Conservation (phyloP, 768 basidiomycete species). For the Calocybe gangraenosa region DNA sequence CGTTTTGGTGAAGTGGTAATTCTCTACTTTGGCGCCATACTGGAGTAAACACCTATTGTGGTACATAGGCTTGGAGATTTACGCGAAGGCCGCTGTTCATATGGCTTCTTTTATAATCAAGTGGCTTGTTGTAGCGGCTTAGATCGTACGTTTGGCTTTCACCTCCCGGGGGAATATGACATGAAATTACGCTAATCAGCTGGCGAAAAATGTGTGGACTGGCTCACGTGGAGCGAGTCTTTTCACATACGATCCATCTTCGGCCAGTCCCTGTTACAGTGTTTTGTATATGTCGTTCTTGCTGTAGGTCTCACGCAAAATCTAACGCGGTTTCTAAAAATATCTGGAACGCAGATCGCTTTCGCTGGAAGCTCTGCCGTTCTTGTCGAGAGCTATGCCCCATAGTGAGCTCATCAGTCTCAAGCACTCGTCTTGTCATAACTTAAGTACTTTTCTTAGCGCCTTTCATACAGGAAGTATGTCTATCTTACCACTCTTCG, state of each 20-base stretch:
- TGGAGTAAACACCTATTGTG: neutral
- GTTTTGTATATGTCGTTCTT: conserved; percentile 58
- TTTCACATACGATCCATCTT: conserved; percentile 51
- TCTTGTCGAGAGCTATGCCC: conserved; percentile 62
- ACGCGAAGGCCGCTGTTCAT: conserved; percentile 62
- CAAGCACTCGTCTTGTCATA: conserved; percentile 2
- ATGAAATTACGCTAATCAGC: conserved; percentile 34
- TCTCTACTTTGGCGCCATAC: conserved; percentile 6
- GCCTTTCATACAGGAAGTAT: conserved; percentile 80
- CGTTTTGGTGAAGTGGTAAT: conserved; percentile 69
- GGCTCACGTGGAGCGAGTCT: conserved; percentile 66
- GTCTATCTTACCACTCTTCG: conserved; percentile 20
- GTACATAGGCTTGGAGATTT: conserved; percentile 59
- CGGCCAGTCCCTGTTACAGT: conserved; percentile 59
- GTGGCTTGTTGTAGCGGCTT: conserved; percentile 67
- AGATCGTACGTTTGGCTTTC: conserved; percentile 40
- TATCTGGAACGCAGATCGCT: conserved; percentile 35
- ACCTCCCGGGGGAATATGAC: conserved; percentile 1
- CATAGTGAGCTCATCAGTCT: conserved; percentile 46
- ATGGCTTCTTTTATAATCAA: conserved; percentile 70
- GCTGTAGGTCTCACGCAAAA: conserved; percentile 40
- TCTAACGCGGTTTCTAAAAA: neutral
- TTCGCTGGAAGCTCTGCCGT: conserved; percentile 64
- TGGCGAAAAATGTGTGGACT: conserved; percentile 62
- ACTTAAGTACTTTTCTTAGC: conserved; percentile 28